phyloP scores from a whole-genome alignment of 495 filamentous ascomycete genomes.

The Penicillium macrosclerotiorum region DNA sequence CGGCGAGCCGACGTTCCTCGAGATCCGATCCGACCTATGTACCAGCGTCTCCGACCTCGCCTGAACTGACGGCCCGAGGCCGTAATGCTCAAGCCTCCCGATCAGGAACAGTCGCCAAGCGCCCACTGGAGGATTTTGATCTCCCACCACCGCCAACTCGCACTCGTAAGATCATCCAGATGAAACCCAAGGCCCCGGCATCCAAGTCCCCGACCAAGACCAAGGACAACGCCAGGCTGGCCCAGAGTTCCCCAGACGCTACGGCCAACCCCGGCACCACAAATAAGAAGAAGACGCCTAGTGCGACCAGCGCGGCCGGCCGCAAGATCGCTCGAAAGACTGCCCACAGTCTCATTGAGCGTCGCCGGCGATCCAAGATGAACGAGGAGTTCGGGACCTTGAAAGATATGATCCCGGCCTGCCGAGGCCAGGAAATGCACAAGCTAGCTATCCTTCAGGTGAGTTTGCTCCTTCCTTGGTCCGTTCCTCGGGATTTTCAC shows the following conservation, averaged over 20 bases:
- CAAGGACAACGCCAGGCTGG: slow-evolving; percentile 26
- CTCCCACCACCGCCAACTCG: slow-evolving; percentile 90
- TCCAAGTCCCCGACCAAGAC: slow-evolving; percentile 25
- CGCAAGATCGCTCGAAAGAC: slow-evolving; percentile 95
- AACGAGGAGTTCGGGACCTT: slow-evolving; percentile 95
- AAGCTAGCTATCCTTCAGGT: slow-evolving; percentile 96
- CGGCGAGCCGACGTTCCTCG: slow-evolving; percentile 42
- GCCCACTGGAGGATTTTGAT: slow-evolving; percentile 58
- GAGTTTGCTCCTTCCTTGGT: no score
- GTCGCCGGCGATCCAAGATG: slow-evolving; percentile 91
- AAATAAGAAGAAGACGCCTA: slow-evolving; percentile 65
- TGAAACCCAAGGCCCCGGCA: slow-evolving; percentile 62
- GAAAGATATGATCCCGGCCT: slow-evolving; percentile 95
- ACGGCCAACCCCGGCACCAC: slow-evolving; percentile 26
- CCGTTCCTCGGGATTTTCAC: no score
- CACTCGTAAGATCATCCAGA: slow-evolving; percentile 95
- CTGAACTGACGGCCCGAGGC: slow-evolving; percentile 32
- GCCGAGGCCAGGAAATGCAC: slow-evolving; percentile 89
- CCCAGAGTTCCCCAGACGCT: slow-evolving; percentile 20
- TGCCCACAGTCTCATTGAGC: slow-evolving; percentile 92
- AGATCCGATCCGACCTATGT: slow-evolving; percentile 48
- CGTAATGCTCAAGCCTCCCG: slow-evolving; percentile 54
- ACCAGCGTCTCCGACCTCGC: slow-evolving; percentile 57
- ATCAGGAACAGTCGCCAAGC: slow-evolving; percentile 50
- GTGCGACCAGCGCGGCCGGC: slow-evolving; percentile 73